Conservation (phyloP, 2,329 filamentous ascomycete genomes). For the Penicillium thymicola region DNA sequence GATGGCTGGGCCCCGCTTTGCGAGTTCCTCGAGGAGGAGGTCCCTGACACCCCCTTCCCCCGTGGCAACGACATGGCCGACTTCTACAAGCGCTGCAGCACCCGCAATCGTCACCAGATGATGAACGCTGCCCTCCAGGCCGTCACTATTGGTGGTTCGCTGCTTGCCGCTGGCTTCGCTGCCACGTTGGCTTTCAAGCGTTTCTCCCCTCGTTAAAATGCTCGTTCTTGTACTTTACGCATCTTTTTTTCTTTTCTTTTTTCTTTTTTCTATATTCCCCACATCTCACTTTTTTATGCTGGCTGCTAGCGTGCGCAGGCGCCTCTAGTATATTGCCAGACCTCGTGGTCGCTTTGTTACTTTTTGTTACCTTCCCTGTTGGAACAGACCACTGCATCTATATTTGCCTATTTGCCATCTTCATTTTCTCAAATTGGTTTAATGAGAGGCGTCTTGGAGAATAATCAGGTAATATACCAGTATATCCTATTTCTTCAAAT, state of each 20-base stretch:
- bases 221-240: background rate
- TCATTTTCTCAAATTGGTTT: background rate
- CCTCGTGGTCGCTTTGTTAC: background rate
- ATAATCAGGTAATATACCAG: background rate
- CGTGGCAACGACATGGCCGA: slow-evolving; percentile 54
- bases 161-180: slow-evolving; percentile 46
- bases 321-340: slow-evolving; percentile 4
- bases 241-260: slow-evolving; percentile 4
- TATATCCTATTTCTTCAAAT: background rate
- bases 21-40: slow-evolving; percentile 53
- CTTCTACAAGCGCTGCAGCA: slow-evolving; percentile 54
- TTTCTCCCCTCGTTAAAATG: slow-evolving; percentile 29
- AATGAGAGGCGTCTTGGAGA: background rate
- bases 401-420: background rate
- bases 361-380: background rate
- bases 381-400: slow-evolving; percentile 9
- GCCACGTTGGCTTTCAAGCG: slow-evolving; percentile 42
- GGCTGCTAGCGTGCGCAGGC: slow-evolving; percentile 24
- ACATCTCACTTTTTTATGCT: background rate
- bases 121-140: slow-evolving; percentile 53
- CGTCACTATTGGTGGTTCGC: slow-evolving; percentile 48
- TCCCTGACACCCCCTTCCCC: slow-evolving; percentile 51
- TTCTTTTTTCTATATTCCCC: slow-evolving; percentile 4
- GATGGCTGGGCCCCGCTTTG: slow-evolving; percentile 55
- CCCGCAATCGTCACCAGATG: slow-evolving; percentile 55